phyloP scores from a whole-genome alignment of 2,329 filamentous ascomycete species.

The Blumeriella jaapii region DNA sequence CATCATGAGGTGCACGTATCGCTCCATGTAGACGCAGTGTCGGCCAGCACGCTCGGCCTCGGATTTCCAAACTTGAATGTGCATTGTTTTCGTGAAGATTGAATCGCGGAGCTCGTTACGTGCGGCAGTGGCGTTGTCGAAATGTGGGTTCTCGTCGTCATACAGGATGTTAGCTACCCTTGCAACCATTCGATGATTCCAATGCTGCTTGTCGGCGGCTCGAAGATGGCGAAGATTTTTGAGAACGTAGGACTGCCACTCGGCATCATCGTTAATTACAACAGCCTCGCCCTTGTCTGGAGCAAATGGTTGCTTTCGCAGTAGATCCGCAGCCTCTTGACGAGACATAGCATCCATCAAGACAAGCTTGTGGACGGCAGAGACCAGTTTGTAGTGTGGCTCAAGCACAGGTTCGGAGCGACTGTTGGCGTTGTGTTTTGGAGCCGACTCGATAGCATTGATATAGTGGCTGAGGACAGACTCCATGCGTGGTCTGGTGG shows the following conservation, averaged over 20 bases:
- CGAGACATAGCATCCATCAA: slow-evolving; percentile 20
- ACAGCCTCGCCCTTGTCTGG: slow-evolving; percentile 23
- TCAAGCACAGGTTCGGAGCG: slow-evolving; percentile 56
- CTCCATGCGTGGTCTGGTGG: slow-evolving; percentile 25
- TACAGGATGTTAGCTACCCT: slow-evolving; percentile 51
- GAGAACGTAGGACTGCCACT: slow-evolving; percentile 50
- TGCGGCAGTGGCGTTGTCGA: slow-evolving; percentile 39
- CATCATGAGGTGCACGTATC: slow-evolving; percentile 57
- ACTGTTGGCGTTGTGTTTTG: slow-evolving; percentile 47
- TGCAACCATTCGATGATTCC: slow-evolving; percentile 63
- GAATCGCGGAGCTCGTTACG: slow-evolving; percentile 56
- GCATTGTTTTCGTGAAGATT: slow-evolving; percentile 66
- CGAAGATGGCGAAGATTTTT: slow-evolving; percentile 27
- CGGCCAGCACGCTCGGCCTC: slow-evolving; percentile 58
- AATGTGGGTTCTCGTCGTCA: slow-evolving; percentile 37
- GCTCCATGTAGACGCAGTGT: slow-evolving; percentile 63
- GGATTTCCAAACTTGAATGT: slow-evolving; percentile 62
- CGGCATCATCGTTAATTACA: slow-evolving; percentile 28
- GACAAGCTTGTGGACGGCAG: slow-evolving; percentile 55
- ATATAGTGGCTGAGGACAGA: slow-evolving; percentile 45
- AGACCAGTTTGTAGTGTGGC: slow-evolving; percentile 61
- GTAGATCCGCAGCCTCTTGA: slow-evolving; percentile 26
- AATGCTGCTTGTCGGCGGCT: slow-evolving; percentile 55
- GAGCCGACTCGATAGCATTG: slow-evolving; percentile 48
- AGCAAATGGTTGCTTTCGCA: slow-evolving; percentile 26